Base-by-base conservation (phyloP, 768 basidiomycete species). In the Collybia mongolica region DNA sequence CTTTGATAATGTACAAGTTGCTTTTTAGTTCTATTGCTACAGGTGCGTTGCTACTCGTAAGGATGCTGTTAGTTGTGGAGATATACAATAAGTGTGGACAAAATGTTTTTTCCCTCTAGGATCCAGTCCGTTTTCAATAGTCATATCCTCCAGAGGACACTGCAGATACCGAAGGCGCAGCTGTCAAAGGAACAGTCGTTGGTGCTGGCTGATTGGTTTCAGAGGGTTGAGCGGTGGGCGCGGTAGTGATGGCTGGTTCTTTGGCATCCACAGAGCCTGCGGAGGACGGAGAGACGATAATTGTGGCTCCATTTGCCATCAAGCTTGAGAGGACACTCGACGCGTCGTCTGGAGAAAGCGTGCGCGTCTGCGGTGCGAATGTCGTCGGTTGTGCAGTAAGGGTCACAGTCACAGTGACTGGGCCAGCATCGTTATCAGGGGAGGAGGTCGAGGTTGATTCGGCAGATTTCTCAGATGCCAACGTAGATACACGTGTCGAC, bases 261-360 rank as follows among this genome's bases (percentile, higher is more conserved):
- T 32, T 9, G 11, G 11, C 14, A 9, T 12, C 39, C 36, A 6
- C 12, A 12, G 42, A 37, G 12, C 43, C 38, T 15, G 51, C n/a
- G 11, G 48, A 29, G 39, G 53, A 32, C 2, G 51, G 46, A 22
- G 39, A 12, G 24, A 43, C 28, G 6, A 60, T 49, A 18, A 61
- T 48, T 0, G 55, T 55, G n/a, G 53, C 58, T 19, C 60, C 60
- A 22, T 54, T 52, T 28, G 66, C 66, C n/a, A 65, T 53, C 22
- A 76, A 54, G 50, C 70, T 72, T 1, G 75, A 63, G 14, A 79
- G 56, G 18, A 77, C 53, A 40, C 66, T 69, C 14, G 71, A 65
- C 3, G 75, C 79, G 26, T 74, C 68, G 9, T 70, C 55, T 7
- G 77, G 76, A 20, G 68, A 63, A 38, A 82, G 59, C 1, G 75